These are phyloP conservation scores for Aspergillus jensenii DNA, from an alignment of 2,329 filamentous ascomycete species.

Conservation along the genomic window DNA sequence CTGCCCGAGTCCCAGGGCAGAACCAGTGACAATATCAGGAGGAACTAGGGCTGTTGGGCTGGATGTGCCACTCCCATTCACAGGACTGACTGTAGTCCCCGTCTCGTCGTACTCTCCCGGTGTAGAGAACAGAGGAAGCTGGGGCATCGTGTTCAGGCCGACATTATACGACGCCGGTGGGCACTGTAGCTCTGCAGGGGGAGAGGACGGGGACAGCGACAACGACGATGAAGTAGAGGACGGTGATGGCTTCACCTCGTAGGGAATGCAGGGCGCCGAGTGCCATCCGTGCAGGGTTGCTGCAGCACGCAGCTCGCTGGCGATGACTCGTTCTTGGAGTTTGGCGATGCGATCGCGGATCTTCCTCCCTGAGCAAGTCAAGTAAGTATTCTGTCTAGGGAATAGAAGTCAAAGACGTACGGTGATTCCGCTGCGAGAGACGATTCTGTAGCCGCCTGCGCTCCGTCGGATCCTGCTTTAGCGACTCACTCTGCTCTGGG, in stretches of 20 bases:
- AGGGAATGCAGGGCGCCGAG: conserved; percentile 12
- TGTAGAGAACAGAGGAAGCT: not conserved
- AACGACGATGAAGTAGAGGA: conserved; percentile 7
- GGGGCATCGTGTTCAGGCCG: not conserved
- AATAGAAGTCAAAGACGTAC: conserved; percentile 9
- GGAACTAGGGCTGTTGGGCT: not conserved
- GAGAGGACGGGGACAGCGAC: not conserved
- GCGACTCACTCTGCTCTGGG: not conserved
- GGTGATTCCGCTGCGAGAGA: conserved; percentile 35
- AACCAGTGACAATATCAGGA: not conserved
- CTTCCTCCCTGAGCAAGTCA: conserved; percentile 26
- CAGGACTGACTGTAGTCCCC: not conserved
- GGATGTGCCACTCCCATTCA: not conserved
- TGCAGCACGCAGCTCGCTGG: conserved; percentile 32
- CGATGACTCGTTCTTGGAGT: conserved; percentile 35
- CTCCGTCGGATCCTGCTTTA: conserved; percentile 32
- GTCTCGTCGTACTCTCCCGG: conserved; percentile 1
- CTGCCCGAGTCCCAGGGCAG: not conserved
- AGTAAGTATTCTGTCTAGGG: not conserved
- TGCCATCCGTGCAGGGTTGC: conserved; percentile 31
- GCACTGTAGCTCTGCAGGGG: conserved; percentile 5
- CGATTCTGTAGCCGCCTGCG: conserved; percentile 32
- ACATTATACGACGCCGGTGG: conserved; percentile 7
- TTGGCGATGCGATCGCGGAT: conserved; percentile 36
- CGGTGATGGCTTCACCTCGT: conserved; percentile 14